Base-by-base conservation (phyloP, 176 grass and related monocot species). In the Cocos nucifera region DNA sequence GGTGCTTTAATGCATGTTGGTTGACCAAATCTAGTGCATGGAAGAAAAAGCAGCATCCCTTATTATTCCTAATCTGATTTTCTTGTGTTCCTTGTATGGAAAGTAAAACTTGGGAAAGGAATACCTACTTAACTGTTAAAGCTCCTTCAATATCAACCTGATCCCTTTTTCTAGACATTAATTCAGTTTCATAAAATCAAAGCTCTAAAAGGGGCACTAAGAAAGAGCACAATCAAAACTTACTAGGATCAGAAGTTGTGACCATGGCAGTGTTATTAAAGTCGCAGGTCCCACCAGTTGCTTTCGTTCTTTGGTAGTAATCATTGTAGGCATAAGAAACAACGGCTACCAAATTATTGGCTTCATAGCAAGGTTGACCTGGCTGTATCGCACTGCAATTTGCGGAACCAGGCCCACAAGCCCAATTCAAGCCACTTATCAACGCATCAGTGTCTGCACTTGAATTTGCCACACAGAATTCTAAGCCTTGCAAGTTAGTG, bases 321-420 rank as follows among this genome's bases (percentile, higher is more conserved):
- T 59, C 56, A 28, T 59, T 70, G 39, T 70, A 70, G 22, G 67
- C 67, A 51, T 28, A 70, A 6, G 67, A 70, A 59, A 56, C 67
- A 21, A 59, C 12, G 16, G 39, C 39, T 12, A 28, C 39, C 56
- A 70, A 49, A 44, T 59, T 51, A 5, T 39, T 44, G 17, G 23
- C 52, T 50, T 18, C 15, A 50, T 59, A 70, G 15, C 67, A 70
- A 28, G 67, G 39, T 22, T 59, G 55, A 1, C 56, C 56, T 12
- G 67, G 56, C 3, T 59, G 67, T 51, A 70, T 70, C 1, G 39
- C 20, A 4, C 56, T 70, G 67, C 56, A 70, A 35, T 70, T 70
- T 17, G 67, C 67, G 5, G 19, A 14, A 4, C 67, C 67, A 57
- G 54, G 55, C 22, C 67, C 67, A 15, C 67, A 70, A 9, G 29